Conservation (phyloP, 2,329 filamentous ascomycete genomes). For the Dactylellina cionopaga region DNA sequence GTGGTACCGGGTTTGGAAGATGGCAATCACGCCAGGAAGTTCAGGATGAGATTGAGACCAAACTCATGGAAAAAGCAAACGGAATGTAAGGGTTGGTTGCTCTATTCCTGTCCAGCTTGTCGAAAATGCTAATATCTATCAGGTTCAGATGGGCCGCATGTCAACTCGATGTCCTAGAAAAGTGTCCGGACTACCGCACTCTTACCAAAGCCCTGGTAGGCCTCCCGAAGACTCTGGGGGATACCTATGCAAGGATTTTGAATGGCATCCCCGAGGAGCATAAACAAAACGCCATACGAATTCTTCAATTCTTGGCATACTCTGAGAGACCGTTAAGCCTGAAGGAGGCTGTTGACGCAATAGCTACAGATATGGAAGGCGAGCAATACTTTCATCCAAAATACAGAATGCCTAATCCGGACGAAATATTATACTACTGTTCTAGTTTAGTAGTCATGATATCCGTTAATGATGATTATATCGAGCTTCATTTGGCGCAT, state of each 20-base stretch:
- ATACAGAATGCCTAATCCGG: conserved; percentile 55
- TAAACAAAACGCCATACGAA: conserved; percentile 52
- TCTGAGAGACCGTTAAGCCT: conserved; percentile 55
- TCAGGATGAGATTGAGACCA: conserved; percentile 5
- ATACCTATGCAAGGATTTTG: conserved; percentile 57
- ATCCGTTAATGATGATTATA: background rate
- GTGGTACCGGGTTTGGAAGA: conserved; percentile 54
- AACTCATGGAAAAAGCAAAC: conserved; percentile 53
- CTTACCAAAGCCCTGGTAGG: conserved; percentile 47
- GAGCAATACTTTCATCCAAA: conserved; percentile 24
- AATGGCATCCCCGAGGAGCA: conserved; percentile 52
- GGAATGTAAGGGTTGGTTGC: conserved; percentile 58
- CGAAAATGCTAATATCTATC: background rate
- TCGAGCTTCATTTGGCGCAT: conserved; percentile 25
- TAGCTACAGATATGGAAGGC: background rate
- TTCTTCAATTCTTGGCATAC: conserved; percentile 57
- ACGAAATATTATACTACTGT: background rate
- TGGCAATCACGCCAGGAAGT: conserved; percentile 55
- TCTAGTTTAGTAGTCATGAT: conserved; percentile 46
- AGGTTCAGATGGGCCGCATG: conserved; percentile 58
- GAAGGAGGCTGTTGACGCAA: background rate
- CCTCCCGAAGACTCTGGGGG: conserved; percentile 54
- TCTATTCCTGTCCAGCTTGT: background rate
- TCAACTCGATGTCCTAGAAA: conserved; percentile 57
- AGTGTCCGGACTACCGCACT: conserved; percentile 49